These are phyloP conservation scores for Arabidopsis suecica DNA, from an alignment of 345 rosid genomes.

Conservation along the genomic window DNA sequence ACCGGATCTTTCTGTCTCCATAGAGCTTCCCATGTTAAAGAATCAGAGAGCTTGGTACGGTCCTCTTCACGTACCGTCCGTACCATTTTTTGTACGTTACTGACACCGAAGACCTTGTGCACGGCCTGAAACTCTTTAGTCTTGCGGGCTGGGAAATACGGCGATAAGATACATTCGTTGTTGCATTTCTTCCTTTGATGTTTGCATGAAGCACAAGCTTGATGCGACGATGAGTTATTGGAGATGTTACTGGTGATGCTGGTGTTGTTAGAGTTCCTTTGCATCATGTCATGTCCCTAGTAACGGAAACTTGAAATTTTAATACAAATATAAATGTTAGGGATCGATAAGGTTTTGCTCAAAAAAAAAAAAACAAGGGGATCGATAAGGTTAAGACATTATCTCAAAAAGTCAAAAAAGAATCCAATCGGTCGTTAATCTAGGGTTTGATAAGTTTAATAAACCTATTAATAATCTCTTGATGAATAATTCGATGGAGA, in stretches of 20 bases:
- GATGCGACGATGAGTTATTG: constrained; percentile 39
- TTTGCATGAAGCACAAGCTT: constrained; percentile 53
- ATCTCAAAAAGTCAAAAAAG: background rate
- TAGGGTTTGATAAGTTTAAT: background rate
- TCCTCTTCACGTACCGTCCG: constrained; percentile 53
- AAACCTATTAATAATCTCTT: background rate
- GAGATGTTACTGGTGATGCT: background rate
- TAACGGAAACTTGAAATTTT: background rate
- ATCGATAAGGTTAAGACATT: background rate
- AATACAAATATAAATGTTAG: background rate
- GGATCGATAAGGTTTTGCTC: background rate
- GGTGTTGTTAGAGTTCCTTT: constrained; percentile 12
- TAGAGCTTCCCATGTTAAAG: constrained; percentile 81
- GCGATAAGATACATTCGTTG: constrained; percentile 45
- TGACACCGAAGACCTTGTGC: constrained; percentile 48
- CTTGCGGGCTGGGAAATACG: constrained; percentile 45
- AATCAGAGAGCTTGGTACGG: constrained; percentile 55
- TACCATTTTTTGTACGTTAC: constrained; percentile 60
- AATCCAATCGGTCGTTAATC: no score
- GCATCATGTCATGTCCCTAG: constrained; percentile 45
- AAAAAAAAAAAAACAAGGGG: no score
- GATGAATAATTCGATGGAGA: no score
- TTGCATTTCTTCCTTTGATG: constrained; percentile 51
- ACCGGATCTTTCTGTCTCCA: constrained; percentile 72
- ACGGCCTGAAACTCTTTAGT: constrained; percentile 50